A percentile compares a stretch with the other conserved stretches of the same genome.
Evolutionary conservation across 169 alveolate species (phyloP).

Genomic region (Cryptosporidium parvum): DNA sequence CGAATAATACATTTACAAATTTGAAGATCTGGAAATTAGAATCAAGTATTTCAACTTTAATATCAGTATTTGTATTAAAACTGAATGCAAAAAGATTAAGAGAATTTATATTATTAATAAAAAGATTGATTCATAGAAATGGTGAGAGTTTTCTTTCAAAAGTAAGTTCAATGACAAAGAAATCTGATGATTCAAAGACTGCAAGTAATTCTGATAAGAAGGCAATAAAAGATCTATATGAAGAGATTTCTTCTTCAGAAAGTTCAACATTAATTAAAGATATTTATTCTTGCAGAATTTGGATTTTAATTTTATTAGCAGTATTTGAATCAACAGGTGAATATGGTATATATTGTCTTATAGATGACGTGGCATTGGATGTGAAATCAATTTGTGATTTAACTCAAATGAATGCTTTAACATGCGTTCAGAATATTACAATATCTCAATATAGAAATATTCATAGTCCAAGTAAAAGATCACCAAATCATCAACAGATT

Average conservation of each 20-base stretch:
- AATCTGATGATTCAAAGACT: neutral
- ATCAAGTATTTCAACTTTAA: slow-evolving; percentile 44
- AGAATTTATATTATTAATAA: slow-evolving; percentile 26
- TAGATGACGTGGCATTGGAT: slow-evolving; percentile 55
- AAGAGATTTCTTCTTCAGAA: neutral
- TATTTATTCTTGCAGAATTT: slow-evolving; percentile 49
- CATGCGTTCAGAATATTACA: slow-evolving; percentile 50
- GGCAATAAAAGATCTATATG: slow-evolving; percentile 11
- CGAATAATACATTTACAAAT: neutral
- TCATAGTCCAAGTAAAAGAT: neutral
- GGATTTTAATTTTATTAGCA: slow-evolving; percentile 44
- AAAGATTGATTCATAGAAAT: slow-evolving; percentile 44
- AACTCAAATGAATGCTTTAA: slow-evolving; percentile 61
- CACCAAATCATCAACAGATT: slow-evolving; percentile 14
- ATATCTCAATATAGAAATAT: slow-evolving; percentile 27
- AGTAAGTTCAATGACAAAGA: slow-evolving; percentile 1
- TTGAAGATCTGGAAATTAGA: slow-evolving; percentile 27
- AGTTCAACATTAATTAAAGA: slow-evolving; percentile 1
- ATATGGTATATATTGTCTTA: slow-evolving; percentile 44
- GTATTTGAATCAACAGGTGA: slow-evolving; percentile 33
- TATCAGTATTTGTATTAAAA: slow-evolving; percentile 32
- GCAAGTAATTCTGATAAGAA: neutral
- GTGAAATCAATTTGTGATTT: slow-evolving; percentile 40
- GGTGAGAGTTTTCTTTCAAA: slow-evolving; percentile 45
- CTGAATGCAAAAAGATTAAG: slow-evolving; percentile 23